phyloP scores from a whole-genome alignment of 768 basidiomycete genomes.

The Clitopilus passeckerianus region DNA sequence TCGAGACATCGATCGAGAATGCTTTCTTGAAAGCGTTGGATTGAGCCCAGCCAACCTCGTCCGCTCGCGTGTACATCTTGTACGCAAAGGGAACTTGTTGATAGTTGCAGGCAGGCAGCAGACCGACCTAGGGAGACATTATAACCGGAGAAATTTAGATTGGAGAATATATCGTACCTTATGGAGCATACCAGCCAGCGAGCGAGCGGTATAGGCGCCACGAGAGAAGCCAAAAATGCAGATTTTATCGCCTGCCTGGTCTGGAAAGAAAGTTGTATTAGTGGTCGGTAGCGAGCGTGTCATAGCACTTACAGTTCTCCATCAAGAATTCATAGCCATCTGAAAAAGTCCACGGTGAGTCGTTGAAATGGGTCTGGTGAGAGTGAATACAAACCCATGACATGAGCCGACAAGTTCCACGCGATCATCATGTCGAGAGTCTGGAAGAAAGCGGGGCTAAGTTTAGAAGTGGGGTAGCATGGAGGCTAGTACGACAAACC shows the following conservation, averaged over 20 bases:
- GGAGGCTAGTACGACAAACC: constrained; percentile 10
- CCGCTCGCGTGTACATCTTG: constrained; percentile 4
- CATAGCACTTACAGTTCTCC: constrained; percentile 39
- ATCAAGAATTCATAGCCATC: constrained; percentile 55
- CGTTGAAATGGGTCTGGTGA: background rate
- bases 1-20: constrained; percentile 21
- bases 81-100: constrained; percentile 8
- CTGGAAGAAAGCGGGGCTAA: too few relatives aligned
- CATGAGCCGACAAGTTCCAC: constrained; percentile 46
- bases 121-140: constrained; percentile 1
- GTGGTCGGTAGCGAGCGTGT: background rate
- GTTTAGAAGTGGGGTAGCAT: too few relatives aligned
- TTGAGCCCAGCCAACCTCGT: constrained; percentile 4
- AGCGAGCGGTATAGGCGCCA: constrained; percentile 50
- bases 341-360: constrained; percentile 5
- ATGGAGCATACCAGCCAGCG: constrained; percentile 39
- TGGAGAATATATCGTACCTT: constrained; percentile 37
- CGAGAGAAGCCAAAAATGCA: constrained; percentile 51
- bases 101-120: constrained; percentile 4
- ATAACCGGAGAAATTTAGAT: background rate
- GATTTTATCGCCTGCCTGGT: constrained; percentile 45
- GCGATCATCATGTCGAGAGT: constrained; percentile 38
- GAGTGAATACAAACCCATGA: constrained; percentile 31
- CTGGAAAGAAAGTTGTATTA: constrained; percentile 5
- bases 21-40: constrained; percentile 5